phyloP scores from a whole-genome alignment of 345 rosid genomes.

The rapeseed (Brassica napus) region DNA sequence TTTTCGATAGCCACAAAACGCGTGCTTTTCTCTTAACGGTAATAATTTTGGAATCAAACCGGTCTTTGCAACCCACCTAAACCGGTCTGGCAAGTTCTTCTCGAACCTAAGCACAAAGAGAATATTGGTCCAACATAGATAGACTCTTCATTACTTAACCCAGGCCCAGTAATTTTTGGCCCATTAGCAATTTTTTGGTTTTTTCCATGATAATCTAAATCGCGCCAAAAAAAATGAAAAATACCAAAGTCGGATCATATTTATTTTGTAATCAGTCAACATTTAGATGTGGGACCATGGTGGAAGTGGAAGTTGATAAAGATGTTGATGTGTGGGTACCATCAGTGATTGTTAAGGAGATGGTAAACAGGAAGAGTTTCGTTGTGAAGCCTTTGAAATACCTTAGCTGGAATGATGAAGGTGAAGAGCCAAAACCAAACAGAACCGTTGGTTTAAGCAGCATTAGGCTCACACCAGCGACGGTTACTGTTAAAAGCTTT shows the following conservation, averaged over 20 bases:
- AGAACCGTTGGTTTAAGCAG: constrained; percentile 40
- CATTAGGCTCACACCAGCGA: constrained; percentile 52
- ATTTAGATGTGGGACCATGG: constrained; percentile 49
- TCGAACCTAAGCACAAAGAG: too few species aligned
- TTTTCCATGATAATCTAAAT: too few species aligned
- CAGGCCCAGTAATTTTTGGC: too few species aligned
- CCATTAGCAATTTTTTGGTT: too few species aligned
- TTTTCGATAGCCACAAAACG: background rate
- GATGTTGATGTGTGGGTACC: constrained; percentile 68
- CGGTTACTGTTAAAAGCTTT: background rate
- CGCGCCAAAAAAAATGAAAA: too few species aligned
- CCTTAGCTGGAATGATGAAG: constrained; percentile 18
- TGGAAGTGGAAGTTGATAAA: constrained; percentile 46
- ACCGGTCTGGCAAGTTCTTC: background rate
- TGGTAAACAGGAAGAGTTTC: constrained; percentile 41
- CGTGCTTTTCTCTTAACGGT: background rate
- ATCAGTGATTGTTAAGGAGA: constrained; percentile 54
- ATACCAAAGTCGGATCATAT: too few species aligned
- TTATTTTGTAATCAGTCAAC: too few species aligned
- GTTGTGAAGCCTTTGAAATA: constrained; percentile 43
- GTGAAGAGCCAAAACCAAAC: background rate
- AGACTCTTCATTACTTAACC: too few species aligned
- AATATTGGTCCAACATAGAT: too few species aligned
- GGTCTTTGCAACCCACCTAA: background rate
- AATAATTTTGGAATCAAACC: background rate